phyloP scores from a whole-genome alignment of 768 basidiomycete species.

The Lactarius akahatsu region DNA sequence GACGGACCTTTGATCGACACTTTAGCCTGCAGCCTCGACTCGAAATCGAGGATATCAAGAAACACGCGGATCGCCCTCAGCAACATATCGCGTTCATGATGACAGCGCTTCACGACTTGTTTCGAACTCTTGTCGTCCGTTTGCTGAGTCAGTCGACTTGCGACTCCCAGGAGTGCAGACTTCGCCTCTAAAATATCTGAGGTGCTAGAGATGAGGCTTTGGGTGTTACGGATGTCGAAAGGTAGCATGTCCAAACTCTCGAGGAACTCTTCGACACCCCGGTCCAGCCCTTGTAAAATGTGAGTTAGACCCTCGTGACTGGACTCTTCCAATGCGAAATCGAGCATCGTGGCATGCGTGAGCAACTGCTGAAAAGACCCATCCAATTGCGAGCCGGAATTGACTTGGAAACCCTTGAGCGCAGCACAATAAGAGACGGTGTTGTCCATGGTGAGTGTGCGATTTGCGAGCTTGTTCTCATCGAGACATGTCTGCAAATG shows the following conservation, averaged over 20 bases:
- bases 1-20: slow-evolving; percentile 13
- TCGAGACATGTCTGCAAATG: slow-evolving; percentile 23
- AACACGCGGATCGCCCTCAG: slow-evolving; percentile 22
- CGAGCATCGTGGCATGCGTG: slow-evolving; percentile 18
- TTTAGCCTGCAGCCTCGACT: slow-evolving; percentile 14
- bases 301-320: slow-evolving; percentile 2
- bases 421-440: slow-evolving; percentile 18
- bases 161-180: slow-evolving; percentile 6
- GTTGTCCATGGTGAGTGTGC: slow-evolving; percentile 14
- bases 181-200: slow-evolving; percentile 15
- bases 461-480: slow-evolving; percentile 24
- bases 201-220: slow-evolving; percentile 11
- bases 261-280: slow-evolving; percentile 23
- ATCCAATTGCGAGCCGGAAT: slow-evolving; percentile 11
- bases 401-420: slow-evolving; percentile 19
- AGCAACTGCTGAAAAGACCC: slow-evolving; percentile 13
- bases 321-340: slow-evolving; percentile 13
- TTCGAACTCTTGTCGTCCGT: neutral
- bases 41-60: slow-evolving; percentile 19
- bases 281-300: slow-evolving; percentile 18
- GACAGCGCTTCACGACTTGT: slow-evolving; percentile 11
- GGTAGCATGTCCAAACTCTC: slow-evolving; percentile 9
- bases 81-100: slow-evolving; percentile 11
- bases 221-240: slow-evolving; percentile 15
- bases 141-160: neutral